Evolutionary conservation across 352 stramenopile genomes (phyloP), one percentile per base, ranked within the genome.

Genomic region (Chrysophaeum taylorii): DNA sequence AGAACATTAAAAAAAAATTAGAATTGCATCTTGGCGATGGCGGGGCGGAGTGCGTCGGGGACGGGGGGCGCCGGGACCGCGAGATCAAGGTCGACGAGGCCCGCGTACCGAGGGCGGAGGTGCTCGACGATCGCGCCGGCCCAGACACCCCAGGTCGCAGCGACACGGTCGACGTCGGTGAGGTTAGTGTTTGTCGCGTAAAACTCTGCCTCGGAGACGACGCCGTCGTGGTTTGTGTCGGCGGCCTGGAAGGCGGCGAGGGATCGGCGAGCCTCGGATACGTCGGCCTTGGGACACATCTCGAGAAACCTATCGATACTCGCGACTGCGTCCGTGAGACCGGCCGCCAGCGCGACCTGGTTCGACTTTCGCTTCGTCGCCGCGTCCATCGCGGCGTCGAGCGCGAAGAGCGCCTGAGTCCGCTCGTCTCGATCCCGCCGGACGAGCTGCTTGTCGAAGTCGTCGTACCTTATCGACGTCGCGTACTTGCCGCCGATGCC

Each of bases 401-500:
- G 5, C 27, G 14, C 2, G 52, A 63, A 25, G 2, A 63, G 5
- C 9, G 7, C 52, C 9, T 12, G 21, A 2, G 39, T 4, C 2
- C 52, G 25, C 52, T 25, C 52, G 33, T 63, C 27, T 4, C n/a
- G 12, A 23, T 63, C 52, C 4, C 27, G 27, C 29, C 27, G 9
- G 27, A 63, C 52, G 33, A 63, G 52, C 52, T 63, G 12, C 33
- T 35, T 38, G 52, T 63, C 52, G 9, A 63, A n/a, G 33, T 63
- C 52, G 33, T 63, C 52, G 33, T 39, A 63, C 7, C 5, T 25
- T 35, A 63, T 36, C 52, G 52, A 63, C 4, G 52, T 39, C 4
- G 52, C 52, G 52, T 63, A 63, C 33, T 63, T 63, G 27, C 27
- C 39, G 25, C 52, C 52, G 52, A 63, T 31, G 52, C 52, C 52